Conservation (phyloP, 108 stramenopile species). For the Cyclotella atomus region DNA sequence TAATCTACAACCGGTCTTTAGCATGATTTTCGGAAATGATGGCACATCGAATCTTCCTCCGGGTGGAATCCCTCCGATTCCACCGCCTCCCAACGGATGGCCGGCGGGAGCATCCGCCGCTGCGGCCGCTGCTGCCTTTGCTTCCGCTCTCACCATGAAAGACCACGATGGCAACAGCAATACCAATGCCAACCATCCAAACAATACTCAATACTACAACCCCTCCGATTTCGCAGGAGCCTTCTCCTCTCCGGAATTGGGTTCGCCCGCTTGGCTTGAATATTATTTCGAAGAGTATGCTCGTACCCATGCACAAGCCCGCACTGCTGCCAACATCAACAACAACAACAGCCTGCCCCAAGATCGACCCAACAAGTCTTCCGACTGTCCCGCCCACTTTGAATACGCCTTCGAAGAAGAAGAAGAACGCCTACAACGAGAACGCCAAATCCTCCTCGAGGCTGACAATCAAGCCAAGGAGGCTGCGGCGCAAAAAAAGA, state of each 20-base stretch:
- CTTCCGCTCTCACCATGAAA: conserved; percentile 5
- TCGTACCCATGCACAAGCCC: not conserved
- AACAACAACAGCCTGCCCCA: too few relatives aligned
- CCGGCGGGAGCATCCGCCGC: conserved; percentile 18
- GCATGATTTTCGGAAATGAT: conserved; percentile 25
- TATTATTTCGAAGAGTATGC: conserved; percentile 26
- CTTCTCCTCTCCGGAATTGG: not conserved
- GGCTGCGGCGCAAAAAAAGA: conserved; percentile 65
- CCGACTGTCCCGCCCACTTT: conserved; percentile 26
- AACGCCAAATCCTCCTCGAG: conserved; percentile 4
- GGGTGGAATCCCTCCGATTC: conserved; percentile 11
- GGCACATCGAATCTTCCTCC: not conserved
- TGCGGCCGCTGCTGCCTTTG: conserved; percentile 33
- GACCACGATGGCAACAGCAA: not conserved
- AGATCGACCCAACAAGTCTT: too few relatives aligned
- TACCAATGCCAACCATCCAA: too few relatives aligned
- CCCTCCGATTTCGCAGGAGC: not conserved
- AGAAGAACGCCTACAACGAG: conserved; percentile 3
- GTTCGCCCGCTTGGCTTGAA: conserved; percentile 29
- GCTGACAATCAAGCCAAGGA: conserved; percentile 64
- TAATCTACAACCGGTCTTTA: conserved; percentile 28
- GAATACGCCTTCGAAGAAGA: conserved; percentile 21
- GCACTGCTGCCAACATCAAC: too few relatives aligned
- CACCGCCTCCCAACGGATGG: conserved; percentile 33
- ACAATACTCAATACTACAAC: not conserved